Conservation (phyloP, 2,329 filamentous ascomycete species). For the Aschersonia sp. region DNA sequence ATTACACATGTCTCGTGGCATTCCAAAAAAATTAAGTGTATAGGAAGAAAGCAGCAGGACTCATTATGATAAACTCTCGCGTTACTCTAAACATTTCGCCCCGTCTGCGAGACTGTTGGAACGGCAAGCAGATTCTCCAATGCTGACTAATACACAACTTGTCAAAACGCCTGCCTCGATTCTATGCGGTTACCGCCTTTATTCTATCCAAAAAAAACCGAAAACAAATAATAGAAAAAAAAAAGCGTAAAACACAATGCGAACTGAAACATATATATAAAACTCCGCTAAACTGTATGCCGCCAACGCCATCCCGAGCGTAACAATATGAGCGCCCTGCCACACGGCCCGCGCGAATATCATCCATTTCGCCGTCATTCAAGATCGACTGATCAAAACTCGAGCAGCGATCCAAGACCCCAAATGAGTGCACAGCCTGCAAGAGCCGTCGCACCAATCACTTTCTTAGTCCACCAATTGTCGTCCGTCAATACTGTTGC, state of each 20-base stretch:
- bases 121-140: no score
- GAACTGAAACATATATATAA: neutral
- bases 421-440: slow-evolving; percentile 47
- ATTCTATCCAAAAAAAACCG: neutral
- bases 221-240: neutral
- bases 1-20: neutral
- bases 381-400: slow-evolving; percentile 4
- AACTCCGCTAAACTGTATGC: neutral
- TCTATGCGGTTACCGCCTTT: no score
- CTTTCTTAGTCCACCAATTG: slow-evolving; percentile 53
- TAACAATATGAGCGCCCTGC: neutral
- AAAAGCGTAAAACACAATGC: neutral
- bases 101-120: no score
- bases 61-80: no score
- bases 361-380: no score
- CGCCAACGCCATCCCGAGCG: no score
- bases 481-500: slow-evolving; percentile 49
- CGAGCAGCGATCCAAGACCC: slow-evolving; percentile 40
- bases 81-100: no score
- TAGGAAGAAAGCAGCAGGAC: no score
- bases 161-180: no score
- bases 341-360: no score
- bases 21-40: no score
- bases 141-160: no score
- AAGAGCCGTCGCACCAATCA: slow-evolving; percentile 44